Conservation (phyloP, 441 rosid genomes). For the Brassica hybrid region DNA sequence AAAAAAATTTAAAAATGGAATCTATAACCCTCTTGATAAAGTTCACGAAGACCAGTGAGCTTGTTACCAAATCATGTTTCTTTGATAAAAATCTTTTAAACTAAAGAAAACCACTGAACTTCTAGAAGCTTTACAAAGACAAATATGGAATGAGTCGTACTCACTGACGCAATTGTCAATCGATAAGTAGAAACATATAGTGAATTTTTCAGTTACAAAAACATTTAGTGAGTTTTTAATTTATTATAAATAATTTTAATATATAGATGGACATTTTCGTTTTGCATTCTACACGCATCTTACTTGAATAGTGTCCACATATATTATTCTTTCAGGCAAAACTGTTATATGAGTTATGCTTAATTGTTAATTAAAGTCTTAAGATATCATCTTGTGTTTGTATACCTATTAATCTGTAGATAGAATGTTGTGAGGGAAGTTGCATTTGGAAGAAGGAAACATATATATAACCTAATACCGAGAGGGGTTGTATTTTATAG, state of each 20-base stretch:
- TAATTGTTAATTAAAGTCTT: neutral
- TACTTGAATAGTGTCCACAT: neutral
- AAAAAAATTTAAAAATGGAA: neutral
- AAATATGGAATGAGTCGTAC: constrained; percentile 20
- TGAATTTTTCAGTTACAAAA: neutral
- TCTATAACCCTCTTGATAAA: constrained; percentile 4
- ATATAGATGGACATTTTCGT: neutral
- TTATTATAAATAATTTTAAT: no score
- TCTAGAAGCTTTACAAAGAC: constrained; percentile 30
- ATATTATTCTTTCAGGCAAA: neutral
- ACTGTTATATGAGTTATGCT: neutral
- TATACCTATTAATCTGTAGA: neutral
- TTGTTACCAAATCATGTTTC: neutral
- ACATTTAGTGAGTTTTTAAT: neutral
- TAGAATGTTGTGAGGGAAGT: neutral
- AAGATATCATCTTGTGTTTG: neutral
- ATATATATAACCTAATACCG: no score
- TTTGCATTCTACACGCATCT: constrained; percentile 25
- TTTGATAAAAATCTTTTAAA: neutral
- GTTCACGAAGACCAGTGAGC: neutral
- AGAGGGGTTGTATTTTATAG: neutral
- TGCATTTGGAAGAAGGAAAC: neutral
- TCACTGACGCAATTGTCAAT: constrained; percentile 34
- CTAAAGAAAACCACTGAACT: constrained; percentile 4
- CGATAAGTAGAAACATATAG: neutral